Evolutionary conservation across 2,329 filamentous ascomycete genomes (phyloP).

Genomic region (Aspergillus caelatus): DNA sequence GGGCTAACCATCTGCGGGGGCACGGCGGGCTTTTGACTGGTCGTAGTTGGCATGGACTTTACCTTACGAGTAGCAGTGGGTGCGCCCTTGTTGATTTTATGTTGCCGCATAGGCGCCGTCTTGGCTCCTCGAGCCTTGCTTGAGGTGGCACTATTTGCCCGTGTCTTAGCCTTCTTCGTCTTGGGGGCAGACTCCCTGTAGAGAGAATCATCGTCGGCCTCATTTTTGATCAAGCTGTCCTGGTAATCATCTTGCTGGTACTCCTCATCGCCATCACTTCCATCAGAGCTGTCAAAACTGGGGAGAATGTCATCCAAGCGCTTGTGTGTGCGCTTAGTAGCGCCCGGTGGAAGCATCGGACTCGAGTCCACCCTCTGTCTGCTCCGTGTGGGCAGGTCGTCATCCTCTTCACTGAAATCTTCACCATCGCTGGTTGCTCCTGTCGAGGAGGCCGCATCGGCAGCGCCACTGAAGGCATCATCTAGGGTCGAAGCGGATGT

Average conservation of each 20-base stretch:
- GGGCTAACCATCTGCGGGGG: constrained; percentile 36
- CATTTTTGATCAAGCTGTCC: constrained; percentile 57
- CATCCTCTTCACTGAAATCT: constrained; percentile 63
- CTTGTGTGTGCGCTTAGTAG: constrained; percentile 51
- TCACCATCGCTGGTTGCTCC: constrained; percentile 81
- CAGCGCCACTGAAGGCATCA: constrained; percentile 87
- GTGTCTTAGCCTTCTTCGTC: constrained; percentile 57
- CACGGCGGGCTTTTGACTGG: constrained; percentile 45
- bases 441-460: constrained; percentile 81
- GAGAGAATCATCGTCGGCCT: constrained; percentile 50
- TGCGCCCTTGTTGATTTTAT: constrained; percentile 40
- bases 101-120: constrained; percentile 27
- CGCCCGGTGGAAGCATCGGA: constrained; percentile 48
- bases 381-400: constrained; percentile 52
- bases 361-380: constrained; percentile 47
- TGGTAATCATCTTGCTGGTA: constrained; percentile 58
- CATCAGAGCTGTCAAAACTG: constrained; percentile 60
- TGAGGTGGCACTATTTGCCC: constrained; percentile 38
- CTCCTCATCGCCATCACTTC: constrained; percentile 61
- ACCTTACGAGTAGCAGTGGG: constrained; percentile 39
- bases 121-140: constrained; percentile 35
- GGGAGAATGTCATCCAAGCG: constrained; percentile 56
- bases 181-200: constrained; percentile 46
- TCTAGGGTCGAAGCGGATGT: constrained; percentile 92
- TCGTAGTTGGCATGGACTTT: constrained; percentile 32